phyloP scores from a whole-genome alignment of 2,329 filamentous ascomycete genomes.

The Colletotrichum eleusines region DNA sequence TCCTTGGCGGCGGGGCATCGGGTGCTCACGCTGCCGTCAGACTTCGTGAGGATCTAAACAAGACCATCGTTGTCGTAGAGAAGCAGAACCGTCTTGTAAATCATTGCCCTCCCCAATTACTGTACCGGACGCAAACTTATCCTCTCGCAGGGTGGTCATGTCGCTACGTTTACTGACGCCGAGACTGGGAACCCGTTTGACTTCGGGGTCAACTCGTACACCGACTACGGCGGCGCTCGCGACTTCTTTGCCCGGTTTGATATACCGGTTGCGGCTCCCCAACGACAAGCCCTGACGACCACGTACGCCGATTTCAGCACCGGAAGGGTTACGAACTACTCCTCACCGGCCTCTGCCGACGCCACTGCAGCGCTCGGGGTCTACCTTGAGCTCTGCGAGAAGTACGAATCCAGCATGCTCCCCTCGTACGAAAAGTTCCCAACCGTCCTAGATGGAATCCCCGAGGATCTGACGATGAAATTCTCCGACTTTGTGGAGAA shows the following conservation, averaged over 20 bases:
- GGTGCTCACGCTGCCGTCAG: slow-evolving; percentile 53
- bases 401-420: not conserved
- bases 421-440: not conserved
- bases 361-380: not conserved
- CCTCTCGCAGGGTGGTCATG: slow-evolving; percentile 59
- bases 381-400: slow-evolving; percentile 1
- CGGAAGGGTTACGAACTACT: not conserved
- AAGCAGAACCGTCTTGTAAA: slow-evolving; percentile 49
- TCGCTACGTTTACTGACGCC: slow-evolving; percentile 60
- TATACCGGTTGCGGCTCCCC: not conserved
- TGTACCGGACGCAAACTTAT: not conserved
- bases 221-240: not conserved
- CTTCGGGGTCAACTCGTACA: slow-evolving; percentile 51
- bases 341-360: not conserved
- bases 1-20: slow-evolving; percentile 54
- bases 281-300: slow-evolving; percentile 46
- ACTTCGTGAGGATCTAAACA: slow-evolving; percentile 49
- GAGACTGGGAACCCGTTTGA: slow-evolving; percentile 50
- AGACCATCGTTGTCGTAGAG: slow-evolving; percentile 52
- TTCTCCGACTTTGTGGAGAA: not conserved
- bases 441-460: not conserved
- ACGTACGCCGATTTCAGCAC: not conserved
- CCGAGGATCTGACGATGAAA: slow-evolving; percentile 6
- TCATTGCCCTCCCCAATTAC: not conserved
- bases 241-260: slow-evolving; percentile 17